Evolutionary conservation across 257 asterid species (phyloP).

Genomic region (Ehretia macrophylla): DNA sequence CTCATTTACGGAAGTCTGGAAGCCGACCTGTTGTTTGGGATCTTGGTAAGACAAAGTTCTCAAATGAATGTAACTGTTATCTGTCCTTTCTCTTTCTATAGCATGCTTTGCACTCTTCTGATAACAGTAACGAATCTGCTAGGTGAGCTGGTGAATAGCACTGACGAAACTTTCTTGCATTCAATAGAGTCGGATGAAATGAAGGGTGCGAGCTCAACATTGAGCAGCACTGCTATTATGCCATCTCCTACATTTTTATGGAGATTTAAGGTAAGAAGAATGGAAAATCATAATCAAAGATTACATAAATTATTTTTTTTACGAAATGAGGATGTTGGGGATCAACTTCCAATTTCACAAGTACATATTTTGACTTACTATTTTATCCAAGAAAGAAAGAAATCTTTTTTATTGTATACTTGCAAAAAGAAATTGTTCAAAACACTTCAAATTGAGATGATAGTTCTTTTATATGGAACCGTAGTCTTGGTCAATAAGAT

Average conservation of each 20-base stretch:
- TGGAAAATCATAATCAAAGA: background rate
- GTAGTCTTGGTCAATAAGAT: too few species aligned
- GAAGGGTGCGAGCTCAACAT: constrained; percentile 59
- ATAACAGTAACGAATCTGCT: constrained; percentile 13
- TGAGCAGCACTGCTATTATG: constrained; percentile 59
- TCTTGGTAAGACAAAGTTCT: constrained; percentile 47
- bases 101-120: constrained; percentile 5
- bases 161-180: constrained; percentile 51
- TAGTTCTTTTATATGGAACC: too few species aligned
- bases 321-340: background rate
- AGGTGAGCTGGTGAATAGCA: constrained; percentile 55
- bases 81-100: constrained; percentile 9
- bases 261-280: constrained; percentile 81
- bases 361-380: too few species aligned
- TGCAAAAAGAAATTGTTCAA: too few species aligned
- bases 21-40: constrained; percentile 84
- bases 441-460: too few species aligned
- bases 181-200: constrained; percentile 59
- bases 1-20: constrained; percentile 92
- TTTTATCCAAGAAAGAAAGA: too few species aligned
- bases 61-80: background rate
- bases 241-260: constrained; percentile 86
- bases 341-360: too few species aligned
- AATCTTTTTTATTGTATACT: too few species aligned
- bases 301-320: background rate